Evolutionary conservation across 2,329 filamentous ascomycete species (phyloP).

Genomic region (Hypomyces perniciosus): DNA sequence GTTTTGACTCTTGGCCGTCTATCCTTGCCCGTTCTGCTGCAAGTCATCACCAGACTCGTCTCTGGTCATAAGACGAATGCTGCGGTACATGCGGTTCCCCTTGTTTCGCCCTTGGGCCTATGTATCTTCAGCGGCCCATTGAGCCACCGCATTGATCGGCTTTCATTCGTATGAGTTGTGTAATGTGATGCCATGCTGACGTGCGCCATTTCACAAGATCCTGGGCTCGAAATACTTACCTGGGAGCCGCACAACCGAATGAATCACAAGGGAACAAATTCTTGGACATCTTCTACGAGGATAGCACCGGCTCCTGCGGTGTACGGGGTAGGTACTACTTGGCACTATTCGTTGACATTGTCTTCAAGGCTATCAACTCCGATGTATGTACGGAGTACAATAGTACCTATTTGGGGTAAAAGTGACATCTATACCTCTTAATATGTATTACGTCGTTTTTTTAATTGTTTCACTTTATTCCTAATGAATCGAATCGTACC

Average conservation of each 20-base stretch:
- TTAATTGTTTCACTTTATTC: no score
- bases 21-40: conserved; percentile 1
- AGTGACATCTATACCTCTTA: no score
- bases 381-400: no score
- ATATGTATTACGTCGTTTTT: no score
- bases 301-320: background rate
- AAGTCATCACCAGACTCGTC: conserved; percentile 8
- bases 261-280: background rate
- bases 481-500: no score
- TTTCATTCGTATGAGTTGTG: background rate
- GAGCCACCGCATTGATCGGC: conserved; percentile 3
- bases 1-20: background rate
- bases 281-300: background rate
- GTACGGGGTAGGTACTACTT: background rate
- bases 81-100: background rate
- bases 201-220: conserved; percentile 7
- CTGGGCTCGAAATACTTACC: background rate
- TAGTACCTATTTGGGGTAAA: no score
- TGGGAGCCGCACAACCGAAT: conserved; percentile 5
- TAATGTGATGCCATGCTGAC: conserved; percentile 13
- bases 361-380: no score
- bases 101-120: conserved; percentile 1
- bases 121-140: background rate
- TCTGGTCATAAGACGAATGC: background rate
- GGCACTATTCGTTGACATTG: no score